phyloP scores from a whole-genome alignment of 768 basidiomycete genomes.

The Phlebiopsis gigantea region DNA sequence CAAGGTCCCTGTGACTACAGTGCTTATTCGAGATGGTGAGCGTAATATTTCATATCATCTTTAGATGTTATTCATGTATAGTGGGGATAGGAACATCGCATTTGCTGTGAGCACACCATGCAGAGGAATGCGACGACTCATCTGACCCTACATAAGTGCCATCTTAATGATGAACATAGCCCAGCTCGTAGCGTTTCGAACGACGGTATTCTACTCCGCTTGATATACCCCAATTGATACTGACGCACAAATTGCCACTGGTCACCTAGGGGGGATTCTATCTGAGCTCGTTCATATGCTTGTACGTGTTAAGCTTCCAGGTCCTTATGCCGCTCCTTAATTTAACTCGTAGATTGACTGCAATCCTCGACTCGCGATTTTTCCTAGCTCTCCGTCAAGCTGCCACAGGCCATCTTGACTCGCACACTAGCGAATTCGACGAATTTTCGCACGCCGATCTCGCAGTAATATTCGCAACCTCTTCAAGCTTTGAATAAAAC shows the following conservation, averaged over 20 bases:
- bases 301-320: neutral
- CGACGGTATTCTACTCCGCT: neutral
- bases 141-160: neutral
- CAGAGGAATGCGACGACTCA: neutral
- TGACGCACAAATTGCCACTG: too few species aligned
- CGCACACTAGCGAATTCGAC: too few species aligned
- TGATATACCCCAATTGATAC: neutral
- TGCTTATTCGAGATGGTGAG: constrained; percentile 7
- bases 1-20: neutral
- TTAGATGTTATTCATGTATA: neutral
- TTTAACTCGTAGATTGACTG: neutral
- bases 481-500: too few species aligned
- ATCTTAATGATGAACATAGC: constrained; percentile 4
- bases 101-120: neutral
- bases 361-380: neutral
- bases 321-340: neutral
- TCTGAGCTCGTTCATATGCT: neutral
- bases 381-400: neutral
- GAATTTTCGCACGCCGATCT: too few species aligned
- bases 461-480: too few species aligned
- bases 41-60: too few species aligned
- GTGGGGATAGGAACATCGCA: neutral
- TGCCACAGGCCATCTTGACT: neutral
- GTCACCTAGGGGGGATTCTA: neutral
- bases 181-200: neutral